phyloP scores from a whole-genome alignment of 2,329 filamentous ascomycete genomes.

The Grosmannia huntii region DNA sequence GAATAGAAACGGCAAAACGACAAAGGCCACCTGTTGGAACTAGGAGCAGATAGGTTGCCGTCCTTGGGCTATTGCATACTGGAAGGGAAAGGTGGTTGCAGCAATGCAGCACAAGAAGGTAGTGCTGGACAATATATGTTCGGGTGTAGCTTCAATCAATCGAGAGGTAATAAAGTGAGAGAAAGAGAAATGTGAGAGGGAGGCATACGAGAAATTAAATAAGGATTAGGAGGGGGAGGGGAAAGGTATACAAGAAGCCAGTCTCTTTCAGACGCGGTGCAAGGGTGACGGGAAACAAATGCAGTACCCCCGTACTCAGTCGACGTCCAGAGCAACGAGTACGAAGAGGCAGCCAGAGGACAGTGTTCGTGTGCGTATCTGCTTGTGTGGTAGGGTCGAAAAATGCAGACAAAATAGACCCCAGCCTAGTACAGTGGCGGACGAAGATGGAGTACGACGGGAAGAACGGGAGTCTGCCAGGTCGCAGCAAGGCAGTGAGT shows the following conservation, averaged over 20 bases:
- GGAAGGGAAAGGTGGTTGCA: not conserved
- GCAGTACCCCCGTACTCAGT: not conserved
- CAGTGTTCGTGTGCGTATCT: not conserved
- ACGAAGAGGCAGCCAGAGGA: not conserved
- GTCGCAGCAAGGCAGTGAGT: conserved; percentile 3
- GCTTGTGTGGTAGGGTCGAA: not conserved
- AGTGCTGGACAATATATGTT: not conserved
- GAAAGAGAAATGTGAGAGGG: not conserved
- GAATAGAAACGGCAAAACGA: not conserved
- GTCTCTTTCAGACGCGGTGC: not conserved
- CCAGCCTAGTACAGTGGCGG: not conserved
- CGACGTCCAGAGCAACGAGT: not conserved
- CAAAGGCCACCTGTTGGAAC: not conserved
- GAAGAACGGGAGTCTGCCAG: conserved; percentile 3
- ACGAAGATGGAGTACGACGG: not conserved
- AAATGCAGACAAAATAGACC: not conserved
- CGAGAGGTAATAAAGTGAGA: not conserved
- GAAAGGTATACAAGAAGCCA: not conserved
- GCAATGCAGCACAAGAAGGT: not conserved
- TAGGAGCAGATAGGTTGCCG: not conserved
- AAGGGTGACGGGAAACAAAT: conserved; percentile 3
- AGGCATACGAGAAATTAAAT: not conserved
- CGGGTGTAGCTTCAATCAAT: not conserved
- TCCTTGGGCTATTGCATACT: not conserved
- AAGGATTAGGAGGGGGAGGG: not conserved